Percentiles rank a stretch among this genome's conserved stretches.
These are phyloP conservation scores for Citrus hindsii DNA, from an alignment of 345 rosid genomes.

Conservation along the genomic window DNA sequence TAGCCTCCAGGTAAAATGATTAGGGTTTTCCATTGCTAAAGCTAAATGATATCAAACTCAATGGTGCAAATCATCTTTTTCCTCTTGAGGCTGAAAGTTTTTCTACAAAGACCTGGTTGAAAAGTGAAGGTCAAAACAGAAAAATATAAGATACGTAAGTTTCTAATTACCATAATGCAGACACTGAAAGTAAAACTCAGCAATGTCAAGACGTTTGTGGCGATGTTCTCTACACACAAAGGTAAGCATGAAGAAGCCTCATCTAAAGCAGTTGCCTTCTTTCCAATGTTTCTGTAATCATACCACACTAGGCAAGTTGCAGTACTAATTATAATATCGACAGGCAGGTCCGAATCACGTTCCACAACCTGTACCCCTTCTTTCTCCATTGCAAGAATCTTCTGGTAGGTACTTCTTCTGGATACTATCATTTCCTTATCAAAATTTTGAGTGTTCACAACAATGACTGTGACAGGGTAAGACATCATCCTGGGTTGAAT, in stretches of 20 bases:
- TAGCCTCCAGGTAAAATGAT: not conserved
- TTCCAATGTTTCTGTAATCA: slow-evolving; percentile 52
- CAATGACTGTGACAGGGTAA: slow-evolving; percentile 40
- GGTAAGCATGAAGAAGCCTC: slow-evolving; percentile 66
- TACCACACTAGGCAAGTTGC: slow-evolving; percentile 85
- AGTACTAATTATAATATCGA: slow-evolving; percentile 67
- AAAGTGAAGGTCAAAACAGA: not conserved
- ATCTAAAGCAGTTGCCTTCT: slow-evolving; percentile 43
- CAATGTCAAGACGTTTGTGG: slow-evolving; percentile 66
- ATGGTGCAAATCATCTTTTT: not conserved
- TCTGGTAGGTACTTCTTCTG: slow-evolving; percentile 80
- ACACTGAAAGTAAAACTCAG: slow-evolving; percentile 75
- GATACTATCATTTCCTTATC: slow-evolving; percentile 83
- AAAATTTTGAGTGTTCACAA: slow-evolving; percentile 72
- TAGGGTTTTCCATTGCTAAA: not conserved
- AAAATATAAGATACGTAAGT: not conserved
- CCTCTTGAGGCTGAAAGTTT: not conserved
- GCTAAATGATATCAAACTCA: not conserved
- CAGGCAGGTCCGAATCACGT: slow-evolving; percentile 79
- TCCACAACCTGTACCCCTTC: slow-evolving; percentile 82
- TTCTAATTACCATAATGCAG: slow-evolving; percentile 75
- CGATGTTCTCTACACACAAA: slow-evolving; percentile 69
- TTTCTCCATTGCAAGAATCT: slow-evolving; percentile 80
- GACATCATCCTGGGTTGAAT: slow-evolving; percentile 27
- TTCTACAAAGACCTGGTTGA: not conserved